Base-by-base conservation (phyloP, 352 stramenopile genomes). In the Phytophthora pini region DNA sequence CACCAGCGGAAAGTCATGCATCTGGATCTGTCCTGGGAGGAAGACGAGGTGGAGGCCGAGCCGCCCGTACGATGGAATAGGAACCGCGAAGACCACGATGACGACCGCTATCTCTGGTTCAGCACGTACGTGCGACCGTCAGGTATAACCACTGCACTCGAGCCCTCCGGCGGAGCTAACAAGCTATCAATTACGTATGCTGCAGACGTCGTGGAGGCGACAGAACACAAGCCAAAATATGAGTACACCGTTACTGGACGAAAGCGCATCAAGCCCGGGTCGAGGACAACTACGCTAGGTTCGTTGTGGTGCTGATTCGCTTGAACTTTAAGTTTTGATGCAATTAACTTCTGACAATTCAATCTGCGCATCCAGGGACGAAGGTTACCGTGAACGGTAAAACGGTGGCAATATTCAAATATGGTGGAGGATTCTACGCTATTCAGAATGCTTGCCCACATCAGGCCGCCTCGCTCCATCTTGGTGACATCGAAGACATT, bases 401-500 rank as follows among this genome's bases (percentile, higher is more conserved):
- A 43, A 63, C 71, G 3, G 72, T 96, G 54, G 88, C 83, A n/a
- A 88, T 96, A 67, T 94, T 94, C 68, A 91, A 91, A 72, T 83
- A 93, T 46, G 61, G 80, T 22, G 76, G 72, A 1, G 65, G 76
- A 39, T 79, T 94, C 22, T 93, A 88, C 54, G 86, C 86, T 27
- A 87, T 96, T 52, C 78, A 93, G 61, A 78, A 96, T 41, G 68
- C 75, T 5, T 96, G 88, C 53, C 88, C 88, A 10, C 88, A 96
- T 48, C 84, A 93, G 56, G 85, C 82, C 13, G 88, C 83, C 15
- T 79, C 86, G n/a, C 71, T 96, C 8, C 81, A 94, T 49, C 54
- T 94, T n/a, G 88, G 88, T 7, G 88, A 96, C 59, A 96, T 96
- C 26, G 88, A 96, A 77, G 86, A 94, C 31, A 84, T 92, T 24